These are phyloP conservation scores for Coniochaeta ligniaria DNA, from an alignment of 2,329 filamentous ascomycete genomes.

Conservation along the genomic window DNA sequence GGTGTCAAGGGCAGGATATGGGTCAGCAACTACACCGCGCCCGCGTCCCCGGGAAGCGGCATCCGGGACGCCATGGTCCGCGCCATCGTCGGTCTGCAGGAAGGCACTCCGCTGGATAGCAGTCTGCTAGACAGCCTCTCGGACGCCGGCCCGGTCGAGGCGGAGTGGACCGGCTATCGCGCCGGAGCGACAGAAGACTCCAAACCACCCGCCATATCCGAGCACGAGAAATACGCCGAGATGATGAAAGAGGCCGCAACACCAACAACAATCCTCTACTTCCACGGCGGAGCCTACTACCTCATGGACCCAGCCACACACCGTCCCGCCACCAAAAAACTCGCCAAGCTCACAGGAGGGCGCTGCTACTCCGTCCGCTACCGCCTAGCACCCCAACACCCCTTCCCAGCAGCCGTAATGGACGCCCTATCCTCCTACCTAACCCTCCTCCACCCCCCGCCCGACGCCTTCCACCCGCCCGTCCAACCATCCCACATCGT, in stretches of 20 bases:
- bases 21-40: constrained; percentile 65
- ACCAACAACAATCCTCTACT: constrained; percentile 60
- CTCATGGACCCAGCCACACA: constrained; percentile 65
- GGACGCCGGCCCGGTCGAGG: constrained; percentile 50
- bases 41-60: constrained; percentile 47
- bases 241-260: constrained; percentile 62
- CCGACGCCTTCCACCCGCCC: constrained; percentile 58
- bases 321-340: constrained; percentile 46
- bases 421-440: constrained; percentile 70
- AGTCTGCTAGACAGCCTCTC: constrained; percentile 33
- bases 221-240: constrained; percentile 56
- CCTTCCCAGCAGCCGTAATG: constrained; percentile 68
- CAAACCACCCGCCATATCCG: constrained; percentile 46
- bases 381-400: constrained; percentile 64
- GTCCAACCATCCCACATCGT: constrained; percentile 61
- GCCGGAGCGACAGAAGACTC: constrained; percentile 41
- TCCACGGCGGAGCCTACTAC: constrained; percentile 71
- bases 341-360: constrained; percentile 61
- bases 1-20: constrained; percentile 74
- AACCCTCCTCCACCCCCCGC: constrained; percentile 63
- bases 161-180: constrained; percentile 71
- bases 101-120: constrained; percentile 18
- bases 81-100: constrained; percentile 47
- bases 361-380: constrained; percentile 68
- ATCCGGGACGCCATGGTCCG: constrained; percentile 50